These are phyloP conservation scores for Coemansia sp. DNA, from an alignment of 192 early-diverging fungal species.

Conservation along the genomic window DNA sequence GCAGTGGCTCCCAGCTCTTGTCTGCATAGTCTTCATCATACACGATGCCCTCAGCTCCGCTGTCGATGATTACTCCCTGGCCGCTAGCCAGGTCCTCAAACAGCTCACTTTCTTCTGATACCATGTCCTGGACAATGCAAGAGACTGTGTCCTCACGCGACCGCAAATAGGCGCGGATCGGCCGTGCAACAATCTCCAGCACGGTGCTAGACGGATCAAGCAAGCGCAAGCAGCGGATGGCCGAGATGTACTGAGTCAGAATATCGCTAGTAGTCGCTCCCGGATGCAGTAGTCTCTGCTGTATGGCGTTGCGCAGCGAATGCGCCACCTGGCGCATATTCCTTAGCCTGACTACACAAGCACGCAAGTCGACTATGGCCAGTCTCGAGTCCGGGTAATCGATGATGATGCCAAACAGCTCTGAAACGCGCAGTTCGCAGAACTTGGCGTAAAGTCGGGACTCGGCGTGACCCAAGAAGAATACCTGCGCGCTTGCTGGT, in stretches of 20 bases:
- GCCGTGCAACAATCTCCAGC: conserved; percentile 63
- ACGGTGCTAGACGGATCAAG: conserved; percentile 70
- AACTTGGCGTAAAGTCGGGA: conserved; percentile 13
- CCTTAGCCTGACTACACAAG: conserved; percentile 24
- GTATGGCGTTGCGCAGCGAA: conserved; percentile 33
- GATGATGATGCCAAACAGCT: conserved; percentile 76
- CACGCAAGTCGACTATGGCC: conserved; percentile 67
- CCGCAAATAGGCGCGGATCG: conserved; percentile 66
- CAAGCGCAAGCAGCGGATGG: conserved; percentile 69
- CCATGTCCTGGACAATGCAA: conserved; percentile 69
- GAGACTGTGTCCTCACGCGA: conserved; percentile 66
- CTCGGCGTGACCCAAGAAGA: conserved; percentile 1
- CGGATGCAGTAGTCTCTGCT: conserved; percentile 68
- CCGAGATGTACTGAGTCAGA: conserved; percentile 69
- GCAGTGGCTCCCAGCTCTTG: conserved; percentile 66
- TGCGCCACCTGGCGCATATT: conserved; percentile 28
- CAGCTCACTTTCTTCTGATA: conserved; percentile 63
- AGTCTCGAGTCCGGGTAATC: conserved; percentile 68
- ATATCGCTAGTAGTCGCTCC: conserved; percentile 74
- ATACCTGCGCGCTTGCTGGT: not conserved
- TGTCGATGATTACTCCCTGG: conserved; percentile 10
- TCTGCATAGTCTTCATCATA: conserved; percentile 60
- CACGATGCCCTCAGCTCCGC: conserved; percentile 37
- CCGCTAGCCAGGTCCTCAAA: conserved; percentile 52
- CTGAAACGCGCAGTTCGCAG: conserved; percentile 48